Conservation (phyloP, 139 green algal genomes). For the Mesostigma viride region DNA sequence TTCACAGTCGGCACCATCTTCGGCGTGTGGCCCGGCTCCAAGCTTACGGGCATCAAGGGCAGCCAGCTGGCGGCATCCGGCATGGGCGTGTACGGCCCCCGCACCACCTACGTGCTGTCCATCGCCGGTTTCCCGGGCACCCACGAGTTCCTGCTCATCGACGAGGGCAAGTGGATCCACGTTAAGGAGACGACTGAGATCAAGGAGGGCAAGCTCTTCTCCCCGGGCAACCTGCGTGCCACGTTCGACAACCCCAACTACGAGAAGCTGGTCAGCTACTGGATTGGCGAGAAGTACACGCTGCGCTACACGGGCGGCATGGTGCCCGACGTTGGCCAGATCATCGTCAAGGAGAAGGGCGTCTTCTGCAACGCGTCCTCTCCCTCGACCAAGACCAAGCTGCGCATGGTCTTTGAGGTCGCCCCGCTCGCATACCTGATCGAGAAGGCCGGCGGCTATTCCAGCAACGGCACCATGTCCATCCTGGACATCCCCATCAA, state of each 20-base stretch:
- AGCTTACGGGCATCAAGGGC: slow-evolving; percentile 39
- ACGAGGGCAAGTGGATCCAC: slow-evolving; percentile 42
- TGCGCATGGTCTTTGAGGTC: slow-evolving; percentile 46
- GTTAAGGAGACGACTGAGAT: slow-evolving; percentile 36
- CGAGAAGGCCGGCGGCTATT: slow-evolving; percentile 44
- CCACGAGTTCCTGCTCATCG: slow-evolving; percentile 36
- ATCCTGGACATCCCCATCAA: slow-evolving; percentile 41
- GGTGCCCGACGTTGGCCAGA: slow-evolving; percentile 48
- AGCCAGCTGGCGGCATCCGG: slow-evolving; percentile 33
- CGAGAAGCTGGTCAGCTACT: slow-evolving; percentile 49
- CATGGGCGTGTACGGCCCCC: slow-evolving; percentile 46
- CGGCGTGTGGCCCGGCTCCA: slow-evolving; percentile 39
- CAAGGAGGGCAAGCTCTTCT: slow-evolving; percentile 45
- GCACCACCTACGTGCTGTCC: slow-evolving; percentile 45
- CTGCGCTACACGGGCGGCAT: slow-evolving; percentile 48
- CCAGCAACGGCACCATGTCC: slow-evolving; percentile 36
- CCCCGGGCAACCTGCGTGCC: slow-evolving; percentile 44
- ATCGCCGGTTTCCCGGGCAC: slow-evolving; percentile 28
- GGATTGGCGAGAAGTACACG: slow-evolving; percentile 46
- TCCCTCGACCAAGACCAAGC: slow-evolving; percentile 41
- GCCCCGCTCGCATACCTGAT: slow-evolving; percentile 42
- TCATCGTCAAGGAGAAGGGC: slow-evolving; percentile 44
- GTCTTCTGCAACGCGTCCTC: slow-evolving; percentile 47
- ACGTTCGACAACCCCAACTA: slow-evolving; percentile 42
- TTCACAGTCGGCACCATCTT: slow-evolving; percentile 51